A percentile compares a stretch with the other conserved stretches of the same genome.
Conservation (phyloP, 805 yeast genomes). For the Suhomyces emberorum region DNA sequence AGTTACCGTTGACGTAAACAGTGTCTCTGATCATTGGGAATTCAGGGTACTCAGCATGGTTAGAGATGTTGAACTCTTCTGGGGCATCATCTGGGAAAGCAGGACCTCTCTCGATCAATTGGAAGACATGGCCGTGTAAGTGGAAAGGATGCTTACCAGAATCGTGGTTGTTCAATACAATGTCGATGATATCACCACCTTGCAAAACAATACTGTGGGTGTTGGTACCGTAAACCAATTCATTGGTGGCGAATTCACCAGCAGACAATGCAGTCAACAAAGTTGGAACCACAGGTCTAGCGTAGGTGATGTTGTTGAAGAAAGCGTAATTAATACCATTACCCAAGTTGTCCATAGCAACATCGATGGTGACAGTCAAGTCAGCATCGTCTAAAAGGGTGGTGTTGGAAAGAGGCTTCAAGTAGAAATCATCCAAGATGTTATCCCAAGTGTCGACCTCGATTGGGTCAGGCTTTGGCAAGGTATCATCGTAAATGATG, state of each 20-base stretch:
- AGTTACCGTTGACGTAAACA: conserved; percentile 73
- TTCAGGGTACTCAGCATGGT: conserved; percentile 51
- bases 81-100: conserved; percentile 54
- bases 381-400: conserved; percentile 66
- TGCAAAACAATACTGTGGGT: conserved; percentile 72
- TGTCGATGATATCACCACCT: conserved; percentile 66
- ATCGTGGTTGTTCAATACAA: conserved; percentile 81
- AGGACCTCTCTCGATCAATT: conserved; percentile 69
- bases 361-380: conserved; percentile 63
- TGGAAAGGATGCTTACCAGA: conserved; percentile 98
- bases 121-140: conserved; percentile 91
- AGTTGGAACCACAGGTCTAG: conserved; percentile 81
- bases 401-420: conserved; percentile 26
- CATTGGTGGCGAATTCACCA: conserved; percentile 54
- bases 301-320: conserved; percentile 82
- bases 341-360: conserved; percentile 77
- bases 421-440: conserved; percentile 36
- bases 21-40: conserved; percentile 85
- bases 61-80: conserved; percentile 52
- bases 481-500: conserved; percentile 52
- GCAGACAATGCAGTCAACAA: conserved; percentile 75
- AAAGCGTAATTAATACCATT: conserved; percentile 95
- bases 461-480: conserved; percentile 40
- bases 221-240: conserved; percentile 69
- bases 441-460: conserved; percentile 44